Evolutionary conservation across 352 stramenopile species (phyloP).

Genomic region (Phytophthora vignae): DNA sequence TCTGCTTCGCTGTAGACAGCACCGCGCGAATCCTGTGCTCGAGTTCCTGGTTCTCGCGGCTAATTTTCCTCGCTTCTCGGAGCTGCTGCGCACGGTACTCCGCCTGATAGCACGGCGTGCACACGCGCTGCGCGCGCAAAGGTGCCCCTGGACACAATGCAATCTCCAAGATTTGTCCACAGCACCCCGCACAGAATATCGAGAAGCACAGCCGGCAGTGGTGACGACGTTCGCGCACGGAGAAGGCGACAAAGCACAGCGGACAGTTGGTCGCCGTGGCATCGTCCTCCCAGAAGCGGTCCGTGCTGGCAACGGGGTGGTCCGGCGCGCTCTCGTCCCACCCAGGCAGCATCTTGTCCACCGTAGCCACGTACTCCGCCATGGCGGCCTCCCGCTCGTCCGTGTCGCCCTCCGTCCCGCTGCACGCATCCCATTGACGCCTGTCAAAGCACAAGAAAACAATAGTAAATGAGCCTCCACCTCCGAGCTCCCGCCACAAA

Average conservation of each 20-base stretch:
- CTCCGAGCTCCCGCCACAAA: not conserved
- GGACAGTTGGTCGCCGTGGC: constrained; percentile 46
- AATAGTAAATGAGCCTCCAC: not conserved
- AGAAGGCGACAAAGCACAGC: constrained; percentile 58
- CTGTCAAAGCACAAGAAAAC: constrained; percentile 29
- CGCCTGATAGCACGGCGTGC: constrained; percentile 57
- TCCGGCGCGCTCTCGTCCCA: constrained; percentile 63
- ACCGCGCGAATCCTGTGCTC: constrained; percentile 59
- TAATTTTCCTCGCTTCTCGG: constrained; percentile 55
- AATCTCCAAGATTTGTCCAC: constrained; percentile 53
- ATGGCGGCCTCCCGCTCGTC: constrained; percentile 50
- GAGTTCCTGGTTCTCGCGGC: constrained; percentile 68
- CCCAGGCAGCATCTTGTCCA: constrained; percentile 71
- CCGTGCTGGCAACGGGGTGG: constrained; percentile 56
- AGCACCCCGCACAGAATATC: constrained; percentile 75
- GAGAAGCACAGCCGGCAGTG: constrained; percentile 81
- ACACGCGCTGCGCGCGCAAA: constrained; percentile 66
- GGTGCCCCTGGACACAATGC: constrained; percentile 69
- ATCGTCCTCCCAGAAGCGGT: constrained; percentile 79
- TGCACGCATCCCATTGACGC: constrained; percentile 73
- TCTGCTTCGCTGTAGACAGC: constrained; percentile 44
- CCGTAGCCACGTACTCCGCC: constrained; percentile 58
- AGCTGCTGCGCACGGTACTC: constrained; percentile 63
- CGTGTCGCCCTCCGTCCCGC: constrained; percentile 31
- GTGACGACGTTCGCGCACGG: constrained; percentile 53